Percentiles rank a stretch among this genome's conserved stretches.
phyloP scores from a whole-genome alignment of 176 grass and related monocot genomes.

The Echinochloa phyllopogon region DNA sequence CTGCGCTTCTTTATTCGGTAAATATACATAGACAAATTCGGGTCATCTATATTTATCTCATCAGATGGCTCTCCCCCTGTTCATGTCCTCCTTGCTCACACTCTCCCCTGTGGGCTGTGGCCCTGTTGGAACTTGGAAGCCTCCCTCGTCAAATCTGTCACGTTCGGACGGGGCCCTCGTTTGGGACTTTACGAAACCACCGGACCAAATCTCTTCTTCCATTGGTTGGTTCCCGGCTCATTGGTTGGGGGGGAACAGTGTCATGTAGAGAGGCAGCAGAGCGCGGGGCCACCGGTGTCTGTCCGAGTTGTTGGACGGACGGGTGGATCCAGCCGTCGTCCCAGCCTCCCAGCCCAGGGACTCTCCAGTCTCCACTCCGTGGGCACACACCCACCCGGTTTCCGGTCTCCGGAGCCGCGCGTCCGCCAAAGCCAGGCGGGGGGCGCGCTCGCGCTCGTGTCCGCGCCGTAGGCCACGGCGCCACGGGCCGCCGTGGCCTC shows the following conservation, averaged over 20 bases:
- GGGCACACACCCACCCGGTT: conserved; percentile 2
- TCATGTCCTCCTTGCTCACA: background rate
- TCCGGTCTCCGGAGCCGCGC: background rate
- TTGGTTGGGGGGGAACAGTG: background rate
- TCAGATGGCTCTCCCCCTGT: background rate
- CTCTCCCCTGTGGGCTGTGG: background rate
- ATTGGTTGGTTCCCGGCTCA: background rate
- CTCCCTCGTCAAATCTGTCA: background rate
- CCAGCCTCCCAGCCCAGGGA: too few species aligned
- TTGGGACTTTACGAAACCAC: background rate
- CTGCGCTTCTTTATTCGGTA: background rate
- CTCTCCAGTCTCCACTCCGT: background rate
- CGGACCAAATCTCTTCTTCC: background rate
- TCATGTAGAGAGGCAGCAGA: background rate
- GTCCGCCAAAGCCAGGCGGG: background rate
- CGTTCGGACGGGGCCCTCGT: background rate
- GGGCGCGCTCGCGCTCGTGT: background rate
- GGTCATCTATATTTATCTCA: background rate
- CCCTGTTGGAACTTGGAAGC: background rate
- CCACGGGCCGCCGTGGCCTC: background rate
- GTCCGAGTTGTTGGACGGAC: conserved; percentile 1
- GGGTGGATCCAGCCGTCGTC: background rate
- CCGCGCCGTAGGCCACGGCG: background rate
- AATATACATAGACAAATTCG: background rate
- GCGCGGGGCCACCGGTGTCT: background rate